Evolutionary conservation across 495 filamentous ascomycete genomes (phyloP).

Genomic region (Penicillium bovifimosum): DNA sequence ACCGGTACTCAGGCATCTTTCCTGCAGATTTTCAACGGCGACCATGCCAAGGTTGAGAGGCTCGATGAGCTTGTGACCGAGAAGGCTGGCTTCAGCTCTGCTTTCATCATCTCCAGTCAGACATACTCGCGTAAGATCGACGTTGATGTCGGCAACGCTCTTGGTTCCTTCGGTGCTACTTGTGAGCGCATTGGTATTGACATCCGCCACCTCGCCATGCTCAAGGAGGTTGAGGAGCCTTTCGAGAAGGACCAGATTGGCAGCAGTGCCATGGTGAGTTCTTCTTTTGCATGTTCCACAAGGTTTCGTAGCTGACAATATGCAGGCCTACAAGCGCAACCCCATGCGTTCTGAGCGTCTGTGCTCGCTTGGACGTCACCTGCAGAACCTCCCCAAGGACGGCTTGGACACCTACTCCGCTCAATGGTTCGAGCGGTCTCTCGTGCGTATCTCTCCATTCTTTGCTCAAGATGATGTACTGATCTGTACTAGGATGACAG

Average conservation of each 20-base stretch:
- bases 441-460: constrained; percentile 35
- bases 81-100: constrained; percentile 74
- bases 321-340: constrained; percentile 82
- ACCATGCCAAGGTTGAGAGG: constrained; percentile 71
- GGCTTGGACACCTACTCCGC: constrained; percentile 70
- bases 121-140: constrained; percentile 87
- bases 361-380: constrained; percentile 67
- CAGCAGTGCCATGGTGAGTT: constrained; percentile 47
- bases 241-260: constrained; percentile 66
- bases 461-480: not conserved
- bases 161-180: constrained; percentile 78
- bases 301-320: constrained; percentile 17
- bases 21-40: constrained; percentile 74
- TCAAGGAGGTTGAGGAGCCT: constrained; percentile 87
- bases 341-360: constrained; percentile 87
- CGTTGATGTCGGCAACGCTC: constrained; percentile 69
- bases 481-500: constrained; percentile 41
- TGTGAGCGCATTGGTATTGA: constrained; percentile 68
- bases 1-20: constrained; percentile 78
- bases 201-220: constrained; percentile 71
- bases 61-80: constrained; percentile 69
- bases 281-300: not conserved
- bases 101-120: constrained; percentile 72
- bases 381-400: constrained; percentile 58
- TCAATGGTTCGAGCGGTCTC: constrained; percentile 74